Base-by-base conservation (phyloP, 2,329 filamentous ascomycete genomes). In the Aphanoascus verrucosus region DNA sequence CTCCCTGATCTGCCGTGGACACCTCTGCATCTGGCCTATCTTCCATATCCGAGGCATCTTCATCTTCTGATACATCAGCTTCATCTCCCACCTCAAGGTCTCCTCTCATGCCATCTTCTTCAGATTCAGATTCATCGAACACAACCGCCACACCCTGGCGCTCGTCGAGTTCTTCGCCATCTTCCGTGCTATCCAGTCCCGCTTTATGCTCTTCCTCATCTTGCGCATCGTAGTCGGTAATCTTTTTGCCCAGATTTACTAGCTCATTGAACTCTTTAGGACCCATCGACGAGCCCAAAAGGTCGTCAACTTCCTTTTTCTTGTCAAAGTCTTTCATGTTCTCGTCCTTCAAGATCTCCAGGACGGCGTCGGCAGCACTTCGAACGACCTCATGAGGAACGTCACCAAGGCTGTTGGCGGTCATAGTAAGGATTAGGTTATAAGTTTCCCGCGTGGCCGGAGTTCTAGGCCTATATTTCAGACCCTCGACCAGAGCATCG, bases 321-420 rank as follows among this genome's bases (percentile, higher is more conserved):
- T 94, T 96, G 68, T 98, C 93, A 56, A 94, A 87, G 67, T 98
- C 93, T 69, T 97, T 97, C 74, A 96, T 76, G 58, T 90, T 86
- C 58, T 96, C 90, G 62, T 97, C 90, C 70, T 98, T 98, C 43
- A 98, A 75, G 58, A 85, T 88, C 67, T 98, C 93, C 51, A 98
- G 69, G 2, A 90, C 83, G 2, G 87, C 89, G 67, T 98, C 93
- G 12, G 93, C 91, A 14, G 93, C 94, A 69, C 93, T 98, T 61
- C 88, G 82, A 43, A 94, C 88, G 51, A 94, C 84, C 64, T 94
- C 88, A 59, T 94, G 86, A 1, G 91, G 84, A 12, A 97, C 91
- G 68, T 98, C 93, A 54, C 94, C 93, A 41, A 98, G 80, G 61
- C 86, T 86, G 62, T 82, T 85, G 49, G 89, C 88, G 49, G 95